Evolutionary conservation across 768 basidiomycete genomes (phyloP), one percentile per base, ranked within the genome.

Genomic region (Xerocomellus intermedius): DNA sequence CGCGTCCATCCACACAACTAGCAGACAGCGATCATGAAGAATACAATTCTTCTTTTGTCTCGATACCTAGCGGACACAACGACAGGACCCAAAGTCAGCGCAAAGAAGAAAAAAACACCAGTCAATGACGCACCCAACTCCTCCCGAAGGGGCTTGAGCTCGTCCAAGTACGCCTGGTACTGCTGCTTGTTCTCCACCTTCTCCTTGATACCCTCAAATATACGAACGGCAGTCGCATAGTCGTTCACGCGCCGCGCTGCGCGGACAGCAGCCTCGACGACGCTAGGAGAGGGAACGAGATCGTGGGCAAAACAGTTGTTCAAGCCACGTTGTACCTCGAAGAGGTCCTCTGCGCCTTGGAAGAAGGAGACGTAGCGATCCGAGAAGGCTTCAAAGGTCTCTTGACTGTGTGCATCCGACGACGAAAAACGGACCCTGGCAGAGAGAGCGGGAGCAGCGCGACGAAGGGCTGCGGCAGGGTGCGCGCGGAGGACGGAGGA

Each of bases 221-320:
- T 82, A 57, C 97, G 81, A 55, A 99, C 94, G 39, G 96, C 95
- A 38, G 97, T 99, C 41, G 96, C 87, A 73, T 91, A 98, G 81
- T 98, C 95, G 75, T 99, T 88, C 57, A 97, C 93, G 61, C 94
- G 84, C 61, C 97, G 80, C 21, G 91, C 84, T 53, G 94, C 94
- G 50, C 85, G 84, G 58, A 95, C 77, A 26, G 93, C 93, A 59
- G 91, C 89, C 75, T 94, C 92, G 51, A 95, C 76, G 64, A 96
- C 91, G 51, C 78, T 71, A 26, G 91, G 82, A 2, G 91, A 83
- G 5, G 94, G 94, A 14, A 97, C 94, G 59, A 97, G 84, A 74
- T 99, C 97, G 73, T 98, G 96, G 3, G 97, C 92, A 72, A 99
- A 99, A 79, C 95, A 98, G 82, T 99, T 99, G 82, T 99, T 98